A percentile compares a stretch with the other conserved stretches of the same genome.
Evolutionary conservation across 2,329 filamentous ascomycete species (phyloP).

Genomic region (Paraconiothyrium brasiliense): DNA sequence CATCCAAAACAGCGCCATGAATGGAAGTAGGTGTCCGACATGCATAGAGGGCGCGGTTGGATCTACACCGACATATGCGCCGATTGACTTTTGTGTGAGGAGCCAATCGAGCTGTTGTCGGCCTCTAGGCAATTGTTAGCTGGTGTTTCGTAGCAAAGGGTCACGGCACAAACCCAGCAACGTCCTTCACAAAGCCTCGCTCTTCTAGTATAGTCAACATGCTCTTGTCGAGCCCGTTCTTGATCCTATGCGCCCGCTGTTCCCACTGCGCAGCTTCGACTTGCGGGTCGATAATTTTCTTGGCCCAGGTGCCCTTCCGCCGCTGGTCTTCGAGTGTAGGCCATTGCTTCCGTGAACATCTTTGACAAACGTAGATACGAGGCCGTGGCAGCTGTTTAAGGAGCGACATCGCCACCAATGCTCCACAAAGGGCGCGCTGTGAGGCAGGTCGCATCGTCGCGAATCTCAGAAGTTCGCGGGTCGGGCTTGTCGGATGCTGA

Average conservation of each 20-base stretch:
- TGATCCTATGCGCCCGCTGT: slow-evolving; percentile 39
- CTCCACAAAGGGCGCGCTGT: neutral
- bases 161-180: slow-evolving; percentile 70
- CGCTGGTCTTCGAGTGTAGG: slow-evolving; percentile 26
- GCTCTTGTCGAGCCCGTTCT: slow-evolving; percentile 43
- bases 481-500: slow-evolving; percentile 22
- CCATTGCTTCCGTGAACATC: slow-evolving; percentile 38
- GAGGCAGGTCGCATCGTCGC: slow-evolving; percentile 8
- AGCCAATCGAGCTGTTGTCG: slow-evolving; percentile 68
- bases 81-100: slow-evolving; percentile 72
- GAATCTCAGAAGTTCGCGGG: slow-evolving; percentile 31
- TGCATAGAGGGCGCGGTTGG: slow-evolving; percentile 83
- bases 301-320: slow-evolving; percentile 33
- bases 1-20: slow-evolving; percentile 88
- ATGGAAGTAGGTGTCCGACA: slow-evolving; percentile 79
- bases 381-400: slow-evolving; percentile 39
- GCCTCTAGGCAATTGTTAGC: slow-evolving; percentile 43
- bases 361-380: slow-evolving; percentile 37
- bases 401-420: slow-evolving; percentile 41
- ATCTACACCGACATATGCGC: slow-evolving; percentile 83
- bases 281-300: slow-evolving; percentile 28
- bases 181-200: slow-evolving; percentile 76
- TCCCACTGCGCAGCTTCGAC: slow-evolving; percentile 35
- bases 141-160: slow-evolving; percentile 16
- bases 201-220: slow-evolving; percentile 74